Evolutionary conservation across 2,329 filamentous ascomycete genomes (phyloP).

Genomic region (Colletotrichum eremochloae): DNA sequence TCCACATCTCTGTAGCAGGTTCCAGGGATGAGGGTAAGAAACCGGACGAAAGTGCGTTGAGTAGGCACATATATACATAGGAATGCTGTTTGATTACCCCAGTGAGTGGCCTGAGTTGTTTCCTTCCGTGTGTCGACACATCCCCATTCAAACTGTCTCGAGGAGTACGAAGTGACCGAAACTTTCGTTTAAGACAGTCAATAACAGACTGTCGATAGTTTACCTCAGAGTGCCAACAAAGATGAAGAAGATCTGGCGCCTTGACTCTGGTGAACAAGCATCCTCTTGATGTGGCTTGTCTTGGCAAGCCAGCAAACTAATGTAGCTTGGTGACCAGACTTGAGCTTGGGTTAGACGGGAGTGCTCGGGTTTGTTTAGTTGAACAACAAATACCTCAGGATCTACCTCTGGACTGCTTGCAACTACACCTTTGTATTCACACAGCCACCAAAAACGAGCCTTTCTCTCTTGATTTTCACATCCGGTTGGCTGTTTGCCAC

Average conservation of each 20-base stretch:
- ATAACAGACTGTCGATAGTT: neutral
- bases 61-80: neutral
- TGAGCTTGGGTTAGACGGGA: neutral
- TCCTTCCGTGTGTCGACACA: conserved; percentile 16
- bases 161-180: conserved; percentile 4
- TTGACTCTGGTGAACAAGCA: conserved; percentile 3
- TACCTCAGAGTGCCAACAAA: conserved; percentile 9
- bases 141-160: conserved; percentile 3
- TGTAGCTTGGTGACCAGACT: conserved; percentile 19
- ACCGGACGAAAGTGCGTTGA: neutral
- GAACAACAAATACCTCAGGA: neutral
- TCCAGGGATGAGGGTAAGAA: neutral
- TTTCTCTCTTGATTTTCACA: neutral
- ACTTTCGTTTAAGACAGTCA: neutral
- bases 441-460: too few species aligned
- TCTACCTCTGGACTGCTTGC: neutral
- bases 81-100: neutral
- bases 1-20: neutral
- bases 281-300: neutral
- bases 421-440: neutral
- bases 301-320: conserved; percentile 10
- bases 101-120: neutral
- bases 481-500: neutral
- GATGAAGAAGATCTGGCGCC: neutral
- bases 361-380: neutral